Percentiles rank a stretch among this genome's conserved stretches.
phyloP scores from a whole-genome alignment of 495 filamentous ascomycete genomes.

The Trichocladium uniseriatum region DNA sequence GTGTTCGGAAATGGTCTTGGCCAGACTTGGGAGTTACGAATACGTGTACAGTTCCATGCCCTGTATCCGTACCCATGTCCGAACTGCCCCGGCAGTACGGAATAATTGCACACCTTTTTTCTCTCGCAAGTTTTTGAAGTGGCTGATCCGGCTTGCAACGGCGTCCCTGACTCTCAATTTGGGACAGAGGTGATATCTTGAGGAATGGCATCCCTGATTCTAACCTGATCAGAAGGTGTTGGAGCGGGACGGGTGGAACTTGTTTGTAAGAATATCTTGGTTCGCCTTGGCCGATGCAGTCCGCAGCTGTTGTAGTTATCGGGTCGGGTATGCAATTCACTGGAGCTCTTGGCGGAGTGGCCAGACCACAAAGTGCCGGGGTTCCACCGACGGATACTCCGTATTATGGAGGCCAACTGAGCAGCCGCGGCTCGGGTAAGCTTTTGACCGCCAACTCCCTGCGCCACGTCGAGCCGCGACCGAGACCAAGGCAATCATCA shows the following conservation, averaged over 20 bases:
- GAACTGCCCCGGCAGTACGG: no score
- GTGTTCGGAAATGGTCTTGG: no score
- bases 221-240: neutral
- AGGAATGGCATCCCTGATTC: neutral
- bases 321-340: neutral
- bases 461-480: neutral
- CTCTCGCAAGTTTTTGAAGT: no score
- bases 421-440: conserved; percentile 2
- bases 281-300: neutral
- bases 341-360: neutral
- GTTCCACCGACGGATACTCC: no score
- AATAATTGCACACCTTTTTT: no score
- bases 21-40: no score
- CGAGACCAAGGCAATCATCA: neutral
- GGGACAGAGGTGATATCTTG: no score
- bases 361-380: neutral
- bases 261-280: neutral
- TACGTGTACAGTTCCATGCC: no score
- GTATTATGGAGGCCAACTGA: neutral
- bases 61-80: no score
- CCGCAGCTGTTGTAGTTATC: neutral
- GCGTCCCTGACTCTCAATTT: no score
- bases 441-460: conserved; percentile 4
- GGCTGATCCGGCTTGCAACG: no score
- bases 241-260: neutral